phyloP scores from a whole-genome alignment of 768 basidiomycete genomes.

The Leccinum incarnatum region DNA sequence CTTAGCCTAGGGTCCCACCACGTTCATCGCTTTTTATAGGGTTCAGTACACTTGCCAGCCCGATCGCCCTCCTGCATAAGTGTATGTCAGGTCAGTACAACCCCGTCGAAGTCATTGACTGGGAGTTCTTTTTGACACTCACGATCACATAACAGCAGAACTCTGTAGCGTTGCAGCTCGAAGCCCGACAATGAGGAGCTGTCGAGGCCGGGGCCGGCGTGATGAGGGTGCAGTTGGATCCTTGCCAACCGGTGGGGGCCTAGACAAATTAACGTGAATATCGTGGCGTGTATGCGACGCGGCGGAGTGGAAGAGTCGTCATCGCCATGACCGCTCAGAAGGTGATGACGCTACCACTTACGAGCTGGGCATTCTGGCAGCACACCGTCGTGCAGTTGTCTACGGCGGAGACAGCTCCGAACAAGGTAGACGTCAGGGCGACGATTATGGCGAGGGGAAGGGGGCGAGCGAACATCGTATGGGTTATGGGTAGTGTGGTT shows the following conservation, averaged over 20 bases:
- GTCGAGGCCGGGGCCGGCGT: neutral
- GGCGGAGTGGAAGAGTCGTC: too few relatives aligned
- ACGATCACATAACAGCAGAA: conserved; percentile 6
- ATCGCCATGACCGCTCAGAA: neutral
- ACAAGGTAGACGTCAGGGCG: neutral
- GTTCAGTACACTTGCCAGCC: neutral
- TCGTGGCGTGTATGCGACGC: neutral
- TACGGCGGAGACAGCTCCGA: neutral
- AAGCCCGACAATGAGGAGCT: neutral
- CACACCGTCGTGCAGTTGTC: neutral
- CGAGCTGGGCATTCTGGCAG: neutral
- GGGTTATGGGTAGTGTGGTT: neutral
- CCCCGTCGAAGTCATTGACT: neutral
- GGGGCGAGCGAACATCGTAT: conserved; percentile 5
- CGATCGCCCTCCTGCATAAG: neutral
- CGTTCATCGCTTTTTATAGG: neutral
- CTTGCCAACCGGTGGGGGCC: conserved; percentile 2
- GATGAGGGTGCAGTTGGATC: neutral
- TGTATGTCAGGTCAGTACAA: neutral
- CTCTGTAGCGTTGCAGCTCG: neutral
- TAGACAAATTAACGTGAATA: neutral
- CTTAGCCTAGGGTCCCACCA: too few relatives aligned
- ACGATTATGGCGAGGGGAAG: neutral
- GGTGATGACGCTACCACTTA: neutral
- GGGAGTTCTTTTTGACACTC: neutral